Base-by-base conservation (phyloP, 345 rosid species). In the Dipteronia dyeriana region DNA sequence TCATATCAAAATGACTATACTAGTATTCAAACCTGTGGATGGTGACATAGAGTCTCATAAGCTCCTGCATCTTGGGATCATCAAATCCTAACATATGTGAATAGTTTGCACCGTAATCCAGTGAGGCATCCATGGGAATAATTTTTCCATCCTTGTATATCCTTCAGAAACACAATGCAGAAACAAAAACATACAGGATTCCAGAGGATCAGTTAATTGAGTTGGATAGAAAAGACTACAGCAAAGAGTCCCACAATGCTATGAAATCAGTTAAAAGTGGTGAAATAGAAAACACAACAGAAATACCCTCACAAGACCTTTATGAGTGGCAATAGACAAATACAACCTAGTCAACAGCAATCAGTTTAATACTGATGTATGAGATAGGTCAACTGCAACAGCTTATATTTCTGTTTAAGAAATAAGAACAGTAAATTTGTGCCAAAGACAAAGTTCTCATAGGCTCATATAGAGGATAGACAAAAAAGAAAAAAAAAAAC, bases 31-130 rank as follows among this genome's bases (percentile, higher is more conserved):
- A 96, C 99, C 90, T 94, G 78, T 96, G 99, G 79, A 96, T 89
- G 70, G 98, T 96, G 70, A 96, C 88, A 80, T 94, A 96, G 79
- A 96, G 97, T 87, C 99, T 94, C 99, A 96, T 94, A 78, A 92
- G 98, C 86, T 93, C 98, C 76, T 86, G 95, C 97, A 96, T 94
- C 80, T 88, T 84, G 5, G 85, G 93, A 82, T 85, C 88, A 87
- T 88, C 87, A 73, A 94, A 96, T 83, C 99, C 99, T 86, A 96
- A 83, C 95, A 96, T 96, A 75, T 88, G 90, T 3, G 97, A 86
- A 71, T 91, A 94, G 82, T 94, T 96, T 70, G 85, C 97, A 76
- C 99, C 98, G 84, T 94, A 96, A 85, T 96, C 99, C 86, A 96
- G 81, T 72, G 95, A 88, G 70, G 90, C 85, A 76, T 94, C 87